Base-by-base conservation (phyloP, 148 eudicot species). In the Suaeda aralocaspica region DNA sequence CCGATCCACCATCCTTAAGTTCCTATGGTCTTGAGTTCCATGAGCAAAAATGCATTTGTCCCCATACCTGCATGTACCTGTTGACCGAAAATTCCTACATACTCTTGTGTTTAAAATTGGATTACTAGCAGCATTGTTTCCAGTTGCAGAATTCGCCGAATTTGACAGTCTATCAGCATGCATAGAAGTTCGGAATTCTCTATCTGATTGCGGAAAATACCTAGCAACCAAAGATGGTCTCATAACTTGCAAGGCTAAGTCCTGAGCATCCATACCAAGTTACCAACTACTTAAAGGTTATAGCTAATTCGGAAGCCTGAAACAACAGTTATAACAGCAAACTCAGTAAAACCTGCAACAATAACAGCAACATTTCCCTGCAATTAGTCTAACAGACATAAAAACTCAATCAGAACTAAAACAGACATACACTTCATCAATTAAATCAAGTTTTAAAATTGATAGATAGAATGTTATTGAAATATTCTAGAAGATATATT, bases 11-110 rank as follows among this genome's bases (percentile, higher is more conserved):
- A 39, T 22, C 5, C 53, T 64, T 19, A 6, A 57, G 18, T n/a
- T 19, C 70, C 39, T 48, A 22, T 15, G 16, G 5, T 68, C 67
- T 10, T n/a, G 15, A 6, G 18, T 36, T 12, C 28, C 36, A 51
- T 77, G 80, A 66, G 39, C 49, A 51, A 59, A 71, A 28, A 34
- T 51, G 28, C 76, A 77, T 4, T 1, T 3, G 9, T 48, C 48
- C 13, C 80, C 80, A 59, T 66, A 77, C 0, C 3, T 8, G 48
- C 80, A 77, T 44, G 3, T 8, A 14, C 79, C 75, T 7, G 5
- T 70, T 18, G 16, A 19, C 55, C 34, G 12, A 59, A 76, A 76
- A 24, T 36, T 66, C 71, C 51, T 71, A 51, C 79, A 76, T 12
- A 34, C 1, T n/a, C 19, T 21, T 51, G 50, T 64, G 62, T 58